These are phyloP conservation scores for Auricularia heimuer DNA, from an alignment of 768 basidiomycete genomes.

Conservation along the genomic window DNA sequence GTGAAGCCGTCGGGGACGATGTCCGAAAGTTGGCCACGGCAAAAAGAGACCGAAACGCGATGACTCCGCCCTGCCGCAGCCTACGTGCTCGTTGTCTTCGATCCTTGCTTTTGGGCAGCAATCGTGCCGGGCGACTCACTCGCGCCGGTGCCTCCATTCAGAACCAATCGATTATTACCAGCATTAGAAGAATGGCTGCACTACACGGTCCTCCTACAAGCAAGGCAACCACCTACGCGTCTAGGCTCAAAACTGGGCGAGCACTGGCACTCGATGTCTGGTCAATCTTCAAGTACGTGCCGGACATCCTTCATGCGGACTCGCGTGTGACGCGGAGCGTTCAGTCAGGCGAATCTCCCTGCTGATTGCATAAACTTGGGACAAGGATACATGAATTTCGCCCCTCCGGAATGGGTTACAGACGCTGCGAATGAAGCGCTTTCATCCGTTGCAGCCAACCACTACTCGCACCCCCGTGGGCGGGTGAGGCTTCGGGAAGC, in stretches of 20 bases:
- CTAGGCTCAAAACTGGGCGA: conserved; percentile 62
- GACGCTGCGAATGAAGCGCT: conserved; percentile 66
- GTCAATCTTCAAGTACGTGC: conserved; percentile 75
- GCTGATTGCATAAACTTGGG: conserved; percentile 92
- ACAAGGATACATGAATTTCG: conserved; percentile 90
- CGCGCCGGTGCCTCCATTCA: not conserved
- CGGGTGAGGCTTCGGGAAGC: conserved; percentile 81
- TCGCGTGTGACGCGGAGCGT: not conserved
- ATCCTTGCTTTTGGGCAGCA: no score
- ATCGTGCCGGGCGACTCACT: no score
- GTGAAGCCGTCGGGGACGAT: no score
- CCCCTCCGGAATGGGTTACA: conserved; percentile 71
- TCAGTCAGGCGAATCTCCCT: conserved; percentile 71
- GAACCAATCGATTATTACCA: not conserved
- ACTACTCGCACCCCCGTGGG: conserved; percentile 89
- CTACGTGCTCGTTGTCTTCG: no score
- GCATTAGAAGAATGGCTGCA: not conserved
- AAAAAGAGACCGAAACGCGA: conserved; percentile 30
- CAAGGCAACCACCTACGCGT: conserved; percentile 39
- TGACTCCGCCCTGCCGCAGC: conserved; percentile 13
- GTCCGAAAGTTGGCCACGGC: conserved; percentile 7
- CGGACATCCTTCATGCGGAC: not conserved
- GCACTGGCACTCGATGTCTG: conserved; percentile 80
- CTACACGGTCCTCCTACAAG: not conserved
- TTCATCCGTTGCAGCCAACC: conserved; percentile 52